Conservation (phyloP, 345 rosid genomes). For the Abelmoschus esculentus region DNA sequence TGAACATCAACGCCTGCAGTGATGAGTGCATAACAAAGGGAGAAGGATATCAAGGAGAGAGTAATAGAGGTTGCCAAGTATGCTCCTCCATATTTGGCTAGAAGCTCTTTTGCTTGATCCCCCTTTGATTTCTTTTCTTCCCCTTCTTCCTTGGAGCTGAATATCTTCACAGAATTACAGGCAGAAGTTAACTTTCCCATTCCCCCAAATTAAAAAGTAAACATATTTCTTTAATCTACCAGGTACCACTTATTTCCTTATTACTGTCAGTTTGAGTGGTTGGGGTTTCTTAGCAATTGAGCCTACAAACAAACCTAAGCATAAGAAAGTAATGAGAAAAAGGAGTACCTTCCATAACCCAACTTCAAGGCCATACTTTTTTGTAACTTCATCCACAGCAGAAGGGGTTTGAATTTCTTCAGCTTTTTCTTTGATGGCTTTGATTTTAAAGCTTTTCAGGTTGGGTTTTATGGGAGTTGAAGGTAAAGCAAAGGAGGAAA, state of each 20-base stretch:
- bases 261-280: neutral
- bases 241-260: neutral
- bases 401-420: conserved; percentile 11
- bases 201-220: neutral
- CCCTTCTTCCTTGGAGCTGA: conserved; percentile 50
- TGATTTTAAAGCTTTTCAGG: conserved; percentile 30
- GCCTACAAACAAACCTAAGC: neutral
- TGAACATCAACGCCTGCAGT: conserved; percentile 60
- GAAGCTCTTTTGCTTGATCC: conserved; percentile 75
- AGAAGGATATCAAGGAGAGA: conserved; percentile 71
- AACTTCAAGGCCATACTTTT: conserved; percentile 85
- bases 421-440: conserved; percentile 55
- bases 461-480: conserved; percentile 21
- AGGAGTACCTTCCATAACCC: conserved; percentile 78
- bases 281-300: neutral
- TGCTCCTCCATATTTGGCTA: conserved; percentile 88
- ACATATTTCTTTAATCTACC: neutral
- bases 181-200: neutral
- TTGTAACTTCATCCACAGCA: conserved; percentile 55
- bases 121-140: conserved; percentile 54
- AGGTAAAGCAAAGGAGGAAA: conserved; percentile 19
- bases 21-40: conserved; percentile 61
- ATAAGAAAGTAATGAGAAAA: neutral
- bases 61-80: conserved; percentile 84
- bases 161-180: conserved; percentile 33